Conservation (phyloP, 768 basidiomycete genomes). For the Cyclocybe aegerita region DNA sequence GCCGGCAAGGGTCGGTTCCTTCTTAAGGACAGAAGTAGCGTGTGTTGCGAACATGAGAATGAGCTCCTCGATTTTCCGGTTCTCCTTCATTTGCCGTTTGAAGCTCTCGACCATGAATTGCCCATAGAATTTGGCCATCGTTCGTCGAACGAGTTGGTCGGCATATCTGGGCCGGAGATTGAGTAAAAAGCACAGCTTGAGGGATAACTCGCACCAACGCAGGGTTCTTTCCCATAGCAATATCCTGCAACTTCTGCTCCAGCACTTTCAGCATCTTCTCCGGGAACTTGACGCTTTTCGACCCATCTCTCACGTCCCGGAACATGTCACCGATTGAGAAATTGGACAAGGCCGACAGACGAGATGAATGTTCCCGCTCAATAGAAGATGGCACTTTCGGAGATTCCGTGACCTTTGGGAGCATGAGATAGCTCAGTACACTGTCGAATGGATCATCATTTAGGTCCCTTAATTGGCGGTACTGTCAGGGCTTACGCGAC, state of each 20-base stretch:
- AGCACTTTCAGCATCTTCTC: slow-evolving; percentile 91
- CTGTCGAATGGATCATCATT: slow-evolving; percentile 36
- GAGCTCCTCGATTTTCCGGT: slow-evolving; percentile 95
- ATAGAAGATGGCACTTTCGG: slow-evolving; percentile 35
- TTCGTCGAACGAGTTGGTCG: slow-evolving; percentile 85
- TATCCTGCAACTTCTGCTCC: slow-evolving; percentile 85
- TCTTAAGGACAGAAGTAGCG: slow-evolving; percentile 84
- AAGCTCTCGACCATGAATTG: slow-evolving; percentile 86
- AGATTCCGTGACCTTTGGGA: slow-evolving; percentile 51
- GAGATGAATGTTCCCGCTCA: slow-evolving; percentile 66
- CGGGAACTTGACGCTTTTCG: slow-evolving; percentile 89
- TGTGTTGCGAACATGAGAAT: slow-evolving; percentile 95
- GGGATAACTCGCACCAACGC: slow-evolving; percentile 54
- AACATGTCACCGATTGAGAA: slow-evolving; percentile 77
- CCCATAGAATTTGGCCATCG: slow-evolving; percentile 91
- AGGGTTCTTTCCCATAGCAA: slow-evolving; percentile 91
- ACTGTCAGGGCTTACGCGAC: slow-evolving; percentile 64
- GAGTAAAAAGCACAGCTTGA: neutral
- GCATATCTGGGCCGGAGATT: slow-evolving; percentile 58
- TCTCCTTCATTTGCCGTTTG: slow-evolving; percentile 90
- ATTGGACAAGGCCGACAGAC: slow-evolving; percentile 67
- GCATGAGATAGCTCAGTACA: slow-evolving; percentile 68
- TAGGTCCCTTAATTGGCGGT: slow-evolving; percentile 8
- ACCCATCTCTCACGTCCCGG: slow-evolving; percentile 73
- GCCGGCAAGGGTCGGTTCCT: slow-evolving; percentile 78